Evolutionary conservation across 1,284 basidiomycete genomes (phyloP).

Genomic region (Flammula alnicola): DNA sequence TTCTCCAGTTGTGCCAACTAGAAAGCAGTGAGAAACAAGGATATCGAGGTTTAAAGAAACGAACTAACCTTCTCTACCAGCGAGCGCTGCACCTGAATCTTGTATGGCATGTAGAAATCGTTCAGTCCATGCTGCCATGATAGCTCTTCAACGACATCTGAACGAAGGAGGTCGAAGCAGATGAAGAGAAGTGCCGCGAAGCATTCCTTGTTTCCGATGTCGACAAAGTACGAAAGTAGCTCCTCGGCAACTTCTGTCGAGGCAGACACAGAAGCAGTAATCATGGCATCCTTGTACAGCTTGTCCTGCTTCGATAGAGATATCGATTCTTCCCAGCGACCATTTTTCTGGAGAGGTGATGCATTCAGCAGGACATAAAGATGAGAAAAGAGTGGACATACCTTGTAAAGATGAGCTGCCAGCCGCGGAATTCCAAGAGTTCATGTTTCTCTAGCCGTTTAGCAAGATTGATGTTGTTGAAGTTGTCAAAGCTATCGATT

Average conservation of each 20-base stretch:
- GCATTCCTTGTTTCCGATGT: conserved; percentile 98
- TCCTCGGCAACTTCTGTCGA: conserved; percentile 92
- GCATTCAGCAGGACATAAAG: too few relatives aligned
- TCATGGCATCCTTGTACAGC: conserved; percentile 94
- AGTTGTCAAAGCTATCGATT: conserved; percentile 98
- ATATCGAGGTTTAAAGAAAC: conserved; percentile 6
- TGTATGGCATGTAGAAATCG: conserved; percentile 97
- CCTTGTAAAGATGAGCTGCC: conserved; percentile 96
- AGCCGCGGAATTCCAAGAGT: conserved; percentile 94
- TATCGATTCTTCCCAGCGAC: conserved; percentile 94
- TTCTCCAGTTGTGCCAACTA: conserved; percentile 79
- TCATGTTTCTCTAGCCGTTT: conserved; percentile 89
- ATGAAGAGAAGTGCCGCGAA: conserved; percentile 91
- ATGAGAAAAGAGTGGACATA: too few relatives aligned
- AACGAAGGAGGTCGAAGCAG: conserved; percentile 91
- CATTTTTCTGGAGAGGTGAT: too few relatives aligned
- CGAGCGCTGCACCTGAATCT: conserved; percentile 84
- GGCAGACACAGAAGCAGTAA: conserved; percentile 87
- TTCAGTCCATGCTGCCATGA: conserved; percentile 95
- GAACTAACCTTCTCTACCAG: conserved; percentile 65
- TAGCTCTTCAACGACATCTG: conserved; percentile 94
- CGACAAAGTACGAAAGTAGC: conserved; percentile 91
- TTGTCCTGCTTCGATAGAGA: conserved; percentile 94
- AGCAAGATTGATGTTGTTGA: conserved; percentile 91
- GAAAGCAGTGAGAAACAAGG: conserved; percentile 19